Evolutionary conservation across 139 green algal species (phyloP), one percentile per base, ranked within the genome.

Genomic region (Closterium sp.): DNA sequence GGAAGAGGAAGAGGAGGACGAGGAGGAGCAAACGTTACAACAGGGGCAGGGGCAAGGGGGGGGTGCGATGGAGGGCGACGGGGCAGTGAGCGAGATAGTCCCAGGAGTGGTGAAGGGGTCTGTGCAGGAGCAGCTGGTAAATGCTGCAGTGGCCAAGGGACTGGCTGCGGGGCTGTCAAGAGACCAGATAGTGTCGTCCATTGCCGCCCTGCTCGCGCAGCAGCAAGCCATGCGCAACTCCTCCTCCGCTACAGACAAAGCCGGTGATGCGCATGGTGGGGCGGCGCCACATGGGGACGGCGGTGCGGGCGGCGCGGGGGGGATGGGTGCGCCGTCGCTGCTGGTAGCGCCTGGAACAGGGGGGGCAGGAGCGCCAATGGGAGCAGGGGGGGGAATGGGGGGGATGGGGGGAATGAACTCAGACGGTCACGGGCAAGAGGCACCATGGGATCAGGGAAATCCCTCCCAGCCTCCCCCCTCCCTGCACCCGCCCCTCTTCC

Each of bases 171-270:
- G 70, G 34, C 32, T 90, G 70, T 86, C 29, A 5, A 38, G 86
- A 10, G 90, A 92, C 24, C 90, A 92, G 73, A 86, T 92, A 32
- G 90, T 92, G 86, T 92, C 90, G 32, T 92, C 90, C 90, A 50
- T 92, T 10, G 70, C 90, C 17, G 29, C 38, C 10, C 30, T 92
- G 70, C 86, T 91, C 21, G 34, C 89, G 29, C 79, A 93, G 29
- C 90, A 93, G 85, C 90, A 93, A 31, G 85, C 85, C 28, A 32
- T 87, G 85, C n/a, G 85, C 28, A 87, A 79, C 62, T 79, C 62
- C 62, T 79, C 62, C 62, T 22, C 62, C 62, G 62, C 90, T 90
- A 30, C 90, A 92, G 73, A 70, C 89, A 62, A 85, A 92, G 73
- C 86, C 6, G 86, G 50, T 90, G 70, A 45, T 32, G 32, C 42